Evolutionary conservation across 805 yeast genomes (phyloP).

Genomic region (Scheffersomyces amazonensis): DNA sequence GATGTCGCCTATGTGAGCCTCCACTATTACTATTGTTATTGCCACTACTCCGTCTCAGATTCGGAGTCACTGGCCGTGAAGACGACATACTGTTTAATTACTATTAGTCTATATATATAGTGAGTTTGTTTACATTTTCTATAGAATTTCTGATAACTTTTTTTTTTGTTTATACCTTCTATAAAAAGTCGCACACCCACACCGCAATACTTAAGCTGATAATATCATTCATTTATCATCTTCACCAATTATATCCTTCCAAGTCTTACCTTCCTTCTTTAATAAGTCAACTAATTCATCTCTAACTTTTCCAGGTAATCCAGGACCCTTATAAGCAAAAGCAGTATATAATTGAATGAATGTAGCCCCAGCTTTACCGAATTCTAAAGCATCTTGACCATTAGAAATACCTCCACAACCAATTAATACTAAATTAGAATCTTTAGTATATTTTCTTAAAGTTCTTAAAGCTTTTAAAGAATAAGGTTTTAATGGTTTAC

Average conservation of each 20-base stretch:
- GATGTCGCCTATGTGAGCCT: slow-evolving; percentile 13
- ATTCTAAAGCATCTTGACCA: slow-evolving; percentile 88
- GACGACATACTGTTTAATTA: slow-evolving; percentile 11
- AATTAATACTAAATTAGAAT: slow-evolving; percentile 66
- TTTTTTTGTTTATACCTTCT: too few species aligned
- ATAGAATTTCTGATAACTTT: neutral
- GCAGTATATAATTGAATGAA: slow-evolving; percentile 85
- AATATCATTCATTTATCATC: slow-evolving; percentile 31
- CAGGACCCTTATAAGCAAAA: slow-evolving; percentile 92
- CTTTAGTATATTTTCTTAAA: slow-evolving; percentile 75
- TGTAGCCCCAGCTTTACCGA: slow-evolving; percentile 92
- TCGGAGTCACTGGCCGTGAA: slow-evolving; percentile 21
- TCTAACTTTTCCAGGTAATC: slow-evolving; percentile 51
- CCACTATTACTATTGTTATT: slow-evolving; percentile 4
- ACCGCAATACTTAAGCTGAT: neutral
- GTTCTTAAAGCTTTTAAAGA: slow-evolving; percentile 68
- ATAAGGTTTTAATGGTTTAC: slow-evolving; percentile 83
- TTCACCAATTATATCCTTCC: slow-evolving; percentile 76
- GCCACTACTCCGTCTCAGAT: slow-evolving; percentile 13
- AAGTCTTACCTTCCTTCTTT: slow-evolving; percentile 70
- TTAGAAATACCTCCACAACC: slow-evolving; percentile 95
- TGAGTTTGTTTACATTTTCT: neutral
- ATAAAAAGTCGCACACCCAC: neutral
- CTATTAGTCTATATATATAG: neutral
- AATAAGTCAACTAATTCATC: slow-evolving; percentile 47